These are phyloP conservation scores for Panicum miliaceum DNA, from an alignment of 176 grass and related monocot species.

Conservation along the genomic window DNA sequence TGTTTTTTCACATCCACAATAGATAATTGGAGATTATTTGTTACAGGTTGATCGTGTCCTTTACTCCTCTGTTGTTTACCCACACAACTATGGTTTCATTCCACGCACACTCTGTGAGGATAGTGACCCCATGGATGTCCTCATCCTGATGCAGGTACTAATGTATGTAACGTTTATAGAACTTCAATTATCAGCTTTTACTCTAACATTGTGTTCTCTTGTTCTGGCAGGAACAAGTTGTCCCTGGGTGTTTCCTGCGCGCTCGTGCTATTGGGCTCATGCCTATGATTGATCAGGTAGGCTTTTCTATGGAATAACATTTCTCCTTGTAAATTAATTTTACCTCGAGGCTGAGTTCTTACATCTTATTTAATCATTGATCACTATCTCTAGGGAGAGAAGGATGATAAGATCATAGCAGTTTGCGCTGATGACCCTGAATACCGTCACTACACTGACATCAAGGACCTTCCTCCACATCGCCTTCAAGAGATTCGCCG, in stretches of 20 bases:
- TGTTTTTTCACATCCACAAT: neutral
- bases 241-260: slow-evolving; percentile 89
- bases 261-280: slow-evolving; percentile 98
- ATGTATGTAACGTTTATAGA: slow-evolving; percentile 12
- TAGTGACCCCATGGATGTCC: slow-evolving; percentile 90
- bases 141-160: slow-evolving; percentile 90
- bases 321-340: neutral
- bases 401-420: slow-evolving; percentile 99
- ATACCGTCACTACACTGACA: slow-evolving; percentile 89
- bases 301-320: neutral
- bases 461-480: slow-evolving; percentile 84
- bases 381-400: slow-evolving; percentile 75
- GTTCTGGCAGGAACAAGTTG: slow-evolving; percentile 74
- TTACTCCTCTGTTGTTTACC: slow-evolving; percentile 98
- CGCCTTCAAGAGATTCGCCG: slow-evolving; percentile 94
- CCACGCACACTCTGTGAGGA: slow-evolving; percentile 94
- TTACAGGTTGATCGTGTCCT: slow-evolving; percentile 97
- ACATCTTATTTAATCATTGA: slow-evolving; percentile 31
- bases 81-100: slow-evolving; percentile 98
- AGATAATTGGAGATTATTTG: neutral
- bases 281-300: slow-evolving; percentile 99
- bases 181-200: slow-evolving; percentile 16
- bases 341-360: slow-evolving; percentile 30
- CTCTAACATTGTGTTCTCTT: slow-evolving; percentile 1
- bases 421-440: slow-evolving; percentile 99